Base-by-base conservation (phyloP, 2,329 filamentous ascomycete species). In the Hymenoscyphus fructigenus region DNA sequence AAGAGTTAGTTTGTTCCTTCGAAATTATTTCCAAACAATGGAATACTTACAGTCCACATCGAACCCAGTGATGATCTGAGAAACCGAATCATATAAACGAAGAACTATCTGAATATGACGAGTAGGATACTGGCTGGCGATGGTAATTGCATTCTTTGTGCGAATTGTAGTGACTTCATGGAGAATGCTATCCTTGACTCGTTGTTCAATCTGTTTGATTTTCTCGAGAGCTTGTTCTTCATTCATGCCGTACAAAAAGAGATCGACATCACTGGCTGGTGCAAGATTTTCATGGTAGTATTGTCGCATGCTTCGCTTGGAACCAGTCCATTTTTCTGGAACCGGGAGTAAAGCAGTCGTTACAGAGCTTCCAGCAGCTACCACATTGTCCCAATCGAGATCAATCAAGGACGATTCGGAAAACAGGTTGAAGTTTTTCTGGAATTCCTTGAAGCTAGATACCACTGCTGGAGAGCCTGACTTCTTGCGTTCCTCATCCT, bases 101-200 rank as follows among this genome's bases (percentile, higher is more conserved):
- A 96, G 82, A 26, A 96, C 92, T 71, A 96, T 92, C 82, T 87
- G 91, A 3, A 96, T 84, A 74, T 96, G 92, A 1, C 92, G 88
- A 41, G 88, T 92, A 0, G 92, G 92, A 73, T 95, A 93, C 75
- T 94, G 88, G 56, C 89, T 92, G 38, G 86, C 91, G 73, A 96
- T 95, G 0, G 92, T 96, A 64, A 96, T 88, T 10, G 92, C 90
- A 73, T 96, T 90, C 79, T 94, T 96, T 20, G 92, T 96, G 41
- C 92, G 85, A 57, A 96, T 86, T 0, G 91, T 91, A 0, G 91
- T 94, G 0, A 90, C 91, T 77, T 96, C 92, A n/a, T 88, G 85
- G 26, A 96, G 81, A 61, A 96, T 88, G 3, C 90, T 87, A 77
- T 95, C 90, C 56, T 86, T 87, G 69, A 96, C 84, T n/a, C 82